Evolutionary conservation across 208 protist species (phyloP), one percentile per base, ranked within the genome.

Genomic region (Leishmania tarentolae): DNA sequence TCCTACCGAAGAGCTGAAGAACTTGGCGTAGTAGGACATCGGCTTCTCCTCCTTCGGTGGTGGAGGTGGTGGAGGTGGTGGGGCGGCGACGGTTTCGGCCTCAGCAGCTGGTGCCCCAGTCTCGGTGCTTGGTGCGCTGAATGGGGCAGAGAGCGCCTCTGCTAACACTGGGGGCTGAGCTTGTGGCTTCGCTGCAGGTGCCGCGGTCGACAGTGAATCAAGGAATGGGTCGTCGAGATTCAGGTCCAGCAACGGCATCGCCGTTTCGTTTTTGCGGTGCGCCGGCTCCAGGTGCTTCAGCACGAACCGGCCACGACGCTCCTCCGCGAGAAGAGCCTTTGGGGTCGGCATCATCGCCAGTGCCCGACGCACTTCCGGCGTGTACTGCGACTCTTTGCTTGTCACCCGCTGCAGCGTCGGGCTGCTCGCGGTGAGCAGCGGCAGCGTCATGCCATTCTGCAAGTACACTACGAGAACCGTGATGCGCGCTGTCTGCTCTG

Each of bases 401-500:
- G 65, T 50, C 47, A 95, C 91, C 0, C 76, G 56, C 53, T 35
- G 46, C 50, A 91, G 82, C 17, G 87, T 78, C 6, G 83, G 71
- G 63, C 86, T 88, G 56, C 78, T 73, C 21, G 81, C 77, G 4
- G 88, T 94, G 24, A 97, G 72, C 74, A 91, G 83, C 40, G 94
- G 90, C 31, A 88, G 81, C 17, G 66, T 76, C 90, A 94, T 94
- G 75, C 94, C 94, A 61, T 82, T 70, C 84, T 97, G 94, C 66
- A 95, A 76, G 70, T 93, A 87, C 15, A 90, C 91, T 5, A 95
- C 74, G 40, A 97, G 82, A 24, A 97, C 90, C 50, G 89, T 94
- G 28, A 91, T 75, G 61, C 92, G 88, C 50, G 94, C 94, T 13
- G 84, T 82, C 44, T 89, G 83, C 75, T 90, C 90, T 2, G 88